phyloP scores from a whole-genome alignment of 1,139 yeast genomes.

The Kodamaea sp. region DNA sequence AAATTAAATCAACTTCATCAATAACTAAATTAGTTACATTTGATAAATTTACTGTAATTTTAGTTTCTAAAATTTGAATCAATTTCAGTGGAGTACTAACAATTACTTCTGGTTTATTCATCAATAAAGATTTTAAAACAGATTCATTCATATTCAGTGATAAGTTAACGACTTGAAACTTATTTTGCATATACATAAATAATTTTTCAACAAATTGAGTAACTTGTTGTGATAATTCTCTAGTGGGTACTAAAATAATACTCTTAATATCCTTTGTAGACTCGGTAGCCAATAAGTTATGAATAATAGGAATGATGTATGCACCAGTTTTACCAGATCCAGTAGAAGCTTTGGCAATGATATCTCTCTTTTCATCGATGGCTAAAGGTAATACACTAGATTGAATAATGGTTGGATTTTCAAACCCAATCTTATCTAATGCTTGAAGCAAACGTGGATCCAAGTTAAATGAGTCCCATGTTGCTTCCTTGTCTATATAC shows the following conservation, averaged over 20 bases:
- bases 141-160: conserved; percentile 71
- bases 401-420: conserved; percentile 85
- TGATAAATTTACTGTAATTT: conserved; percentile 45
- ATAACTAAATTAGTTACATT: conserved; percentile 70
- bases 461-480: conserved; percentile 67
- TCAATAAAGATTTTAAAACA: conserved; percentile 66
- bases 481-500: conserved; percentile 64
- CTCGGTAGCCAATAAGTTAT: conserved; percentile 51
- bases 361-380: conserved; percentile 78
- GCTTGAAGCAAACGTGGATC: conserved; percentile 87
- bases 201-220: conserved; percentile 64
- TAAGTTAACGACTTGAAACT: conserved; percentile 64
- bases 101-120: conserved; percentile 74
- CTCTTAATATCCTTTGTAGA: conserved; percentile 37
- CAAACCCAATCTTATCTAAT: conserved; percentile 73
- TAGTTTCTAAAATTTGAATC: conserved; percentile 53
- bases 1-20: conserved; percentile 92
- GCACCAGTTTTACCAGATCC: conserved; percentile 93
- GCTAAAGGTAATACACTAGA: conserved; percentile 91
- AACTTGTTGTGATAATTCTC: conserved; percentile 85
- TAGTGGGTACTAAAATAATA: conserved; percentile 76
- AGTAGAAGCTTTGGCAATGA: conserved; percentile 83
- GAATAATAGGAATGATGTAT: conserved; percentile 73
- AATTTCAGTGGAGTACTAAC: conserved; percentile 87
- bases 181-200: conserved; percentile 66